These are phyloP conservation scores for Sanghuangporus weigelae DNA, from an alignment of 1,284 basidiomycete genomes.

Conservation along the genomic window DNA sequence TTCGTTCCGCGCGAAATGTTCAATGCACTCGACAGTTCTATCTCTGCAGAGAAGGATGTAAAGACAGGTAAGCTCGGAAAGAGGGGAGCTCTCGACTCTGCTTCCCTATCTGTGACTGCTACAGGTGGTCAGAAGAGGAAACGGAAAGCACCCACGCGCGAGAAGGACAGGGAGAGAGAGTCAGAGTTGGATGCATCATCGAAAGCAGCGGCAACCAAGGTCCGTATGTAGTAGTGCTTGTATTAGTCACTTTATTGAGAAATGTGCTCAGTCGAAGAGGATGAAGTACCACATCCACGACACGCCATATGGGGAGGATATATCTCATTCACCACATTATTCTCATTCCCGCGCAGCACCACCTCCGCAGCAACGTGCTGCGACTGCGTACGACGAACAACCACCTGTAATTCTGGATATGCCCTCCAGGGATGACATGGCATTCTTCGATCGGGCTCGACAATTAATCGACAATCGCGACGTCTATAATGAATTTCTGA, in stretches of 20 bases:
- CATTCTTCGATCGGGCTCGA: constrained; percentile 94
- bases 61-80: constrained; percentile 15
- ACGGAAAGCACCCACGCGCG: constrained; percentile 47
- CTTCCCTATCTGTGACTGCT: constrained; percentile 19
- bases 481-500: constrained; percentile 94
- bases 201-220: constrained; percentile 10
- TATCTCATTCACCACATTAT: constrained; percentile 9
- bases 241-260: not conserved
- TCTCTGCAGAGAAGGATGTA: constrained; percentile 6
- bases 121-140: constrained; percentile 54
- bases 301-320: constrained; percentile 18
- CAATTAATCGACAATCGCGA: constrained; percentile 83
- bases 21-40: constrained; percentile 6
- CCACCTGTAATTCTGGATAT: constrained; percentile 31
- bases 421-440: constrained; percentile 62
- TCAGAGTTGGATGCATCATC: not conserved
- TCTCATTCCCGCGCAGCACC: constrained; percentile 11
- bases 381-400: constrained; percentile 27
- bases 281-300: constrained; percentile 16
- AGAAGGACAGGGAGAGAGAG: constrained; percentile 24
- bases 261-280: constrained; percentile 16
- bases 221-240: not conserved
- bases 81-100: constrained; percentile 24
- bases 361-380: constrained; percentile 20
- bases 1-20: constrained; percentile 60